Percentiles rank a stretch among this genome's conserved stretches.
phyloP scores from a whole-genome alignment of 2,329 filamentous ascomycete genomes.

The Alternaria gaisen region DNA sequence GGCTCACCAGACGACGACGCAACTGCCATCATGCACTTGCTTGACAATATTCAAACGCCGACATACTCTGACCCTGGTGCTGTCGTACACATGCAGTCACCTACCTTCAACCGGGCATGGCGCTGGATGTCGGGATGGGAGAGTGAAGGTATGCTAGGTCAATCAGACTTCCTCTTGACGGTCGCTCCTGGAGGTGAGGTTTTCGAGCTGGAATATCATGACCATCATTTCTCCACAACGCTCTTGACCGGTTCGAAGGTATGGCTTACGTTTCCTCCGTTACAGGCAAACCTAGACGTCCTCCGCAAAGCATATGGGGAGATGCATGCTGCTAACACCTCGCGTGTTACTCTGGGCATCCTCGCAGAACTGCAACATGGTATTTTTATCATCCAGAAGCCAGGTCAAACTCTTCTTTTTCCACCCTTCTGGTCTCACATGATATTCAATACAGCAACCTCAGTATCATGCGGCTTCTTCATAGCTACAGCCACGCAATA shows the following conservation, averaged over 20 bases:
- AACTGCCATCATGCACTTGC: conserved; percentile 9
- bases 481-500: conserved; percentile 12
- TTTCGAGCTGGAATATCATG: conserved; percentile 18
- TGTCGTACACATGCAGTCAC: conserved; percentile 19
- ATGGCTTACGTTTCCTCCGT: conserved; percentile 18
- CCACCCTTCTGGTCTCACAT: conserved; percentile 21
- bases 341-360: neutral
- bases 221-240: conserved; percentile 13
- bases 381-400: conserved; percentile 24
- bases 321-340: neutral
- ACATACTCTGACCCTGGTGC: conserved; percentile 14
- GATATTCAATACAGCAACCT: conserved; percentile 10
- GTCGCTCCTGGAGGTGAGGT: conserved; percentile 17
- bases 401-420: conserved; percentile 15
- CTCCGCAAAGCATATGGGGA: conserved; percentile 2
- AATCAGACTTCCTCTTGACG: conserved; percentile 5
- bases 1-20: conserved; percentile 12
- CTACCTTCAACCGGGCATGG: conserved; percentile 12
- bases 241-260: conserved; percentile 22
- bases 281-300: conserved; percentile 1
- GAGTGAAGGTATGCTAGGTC: conserved; percentile 13
- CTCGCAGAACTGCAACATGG: conserved; percentile 14
- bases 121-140: conserved; percentile 6
- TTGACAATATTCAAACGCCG: conserved; percentile 16
- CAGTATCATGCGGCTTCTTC: conserved; percentile 13